Evolutionary conservation across 1,284 basidiomycete genomes (phyloP).

Genomic region (Wolfiporia cocos): DNA sequence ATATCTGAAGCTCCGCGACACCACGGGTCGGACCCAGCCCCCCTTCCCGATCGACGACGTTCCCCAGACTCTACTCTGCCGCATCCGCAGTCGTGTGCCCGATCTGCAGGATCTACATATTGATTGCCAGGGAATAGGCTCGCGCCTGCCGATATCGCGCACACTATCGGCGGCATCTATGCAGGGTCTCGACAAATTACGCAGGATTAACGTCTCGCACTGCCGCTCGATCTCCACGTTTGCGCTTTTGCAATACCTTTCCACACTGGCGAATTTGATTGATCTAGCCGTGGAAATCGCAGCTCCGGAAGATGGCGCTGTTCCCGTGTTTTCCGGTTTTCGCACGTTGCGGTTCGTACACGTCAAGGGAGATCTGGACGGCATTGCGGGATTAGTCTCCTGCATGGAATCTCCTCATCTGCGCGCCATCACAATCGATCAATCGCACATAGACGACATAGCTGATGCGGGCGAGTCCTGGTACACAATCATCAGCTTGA

Average conservation of each 20-base stretch:
- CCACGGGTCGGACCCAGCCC: not conserved
- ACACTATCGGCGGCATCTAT: too few relatives aligned
- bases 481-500: not conserved
- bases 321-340: not conserved
- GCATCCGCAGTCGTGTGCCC: not conserved
- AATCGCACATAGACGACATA: not conserved
- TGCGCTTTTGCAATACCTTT: not conserved
- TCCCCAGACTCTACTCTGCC: slow-evolving; percentile 1
- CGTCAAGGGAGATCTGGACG: not conserved
- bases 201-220: too few relatives aligned
- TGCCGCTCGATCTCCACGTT: slow-evolving; percentile 1
- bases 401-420: not conserved
- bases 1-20: slow-evolving; percentile 1
- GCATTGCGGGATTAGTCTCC: not conserved
- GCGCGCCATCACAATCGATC: not conserved
- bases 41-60: slow-evolving; percentile 3
- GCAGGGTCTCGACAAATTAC: too few relatives aligned
- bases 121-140: not conserved
- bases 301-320: not conserved
- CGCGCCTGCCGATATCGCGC: not conserved
- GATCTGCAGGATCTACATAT: not conserved
- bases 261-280: not conserved
- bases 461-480: not conserved
- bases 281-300: slow-evolving; percentile 1
- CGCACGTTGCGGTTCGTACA: not conserved